Percentiles rank a stretch among this genome's conserved stretches.
Conservation (phyloP, 192 early-diverging fungal genomes). For the Backusella liffmaniae region DNA sequence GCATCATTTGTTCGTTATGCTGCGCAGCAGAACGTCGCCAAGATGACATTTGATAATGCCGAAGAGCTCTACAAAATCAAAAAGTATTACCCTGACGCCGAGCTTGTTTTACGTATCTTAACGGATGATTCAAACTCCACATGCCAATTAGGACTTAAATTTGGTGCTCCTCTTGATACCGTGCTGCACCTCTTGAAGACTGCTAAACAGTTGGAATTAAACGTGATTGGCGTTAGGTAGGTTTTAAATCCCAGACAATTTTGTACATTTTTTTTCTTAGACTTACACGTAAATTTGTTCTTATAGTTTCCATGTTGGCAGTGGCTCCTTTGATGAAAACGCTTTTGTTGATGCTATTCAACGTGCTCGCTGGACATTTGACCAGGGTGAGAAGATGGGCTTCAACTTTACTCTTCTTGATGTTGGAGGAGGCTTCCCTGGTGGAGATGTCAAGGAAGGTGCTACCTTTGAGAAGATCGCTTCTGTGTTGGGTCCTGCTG, state of each 20-base stretch:
- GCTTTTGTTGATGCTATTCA: slow-evolving; percentile 90
- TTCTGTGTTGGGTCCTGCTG: slow-evolving; percentile 68
- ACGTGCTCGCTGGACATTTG: slow-evolving; percentile 86
- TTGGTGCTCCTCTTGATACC: slow-evolving; percentile 82
- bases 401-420: slow-evolving; percentile 75
- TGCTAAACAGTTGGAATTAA: slow-evolving; percentile 76
- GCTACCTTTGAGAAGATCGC: slow-evolving; percentile 87
- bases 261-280: neutral
- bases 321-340: slow-evolving; percentile 85
- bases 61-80: slow-evolving; percentile 97
- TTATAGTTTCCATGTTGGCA: slow-evolving; percentile 93
- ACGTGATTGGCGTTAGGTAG: slow-evolving; percentile 82
- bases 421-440: slow-evolving; percentile 96
- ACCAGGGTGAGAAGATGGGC: slow-evolving; percentile 75
- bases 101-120: slow-evolving; percentile 91
- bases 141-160: slow-evolving; percentile 94
- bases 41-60: slow-evolving; percentile 99
- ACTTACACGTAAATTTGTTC: neutral
- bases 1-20: slow-evolving; percentile 92
- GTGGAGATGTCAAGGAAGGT: slow-evolving; percentile 67
- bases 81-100: slow-evolving; percentile 73
- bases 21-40: slow-evolving; percentile 64
- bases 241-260: neutral
- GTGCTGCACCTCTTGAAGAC: slow-evolving; percentile 66
- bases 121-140: slow-evolving; percentile 92